These are phyloP conservation scores for Trichaptum fuscoviolaceum DNA, from an alignment of 768 basidiomycete genomes.

Conservation along the genomic window DNA sequence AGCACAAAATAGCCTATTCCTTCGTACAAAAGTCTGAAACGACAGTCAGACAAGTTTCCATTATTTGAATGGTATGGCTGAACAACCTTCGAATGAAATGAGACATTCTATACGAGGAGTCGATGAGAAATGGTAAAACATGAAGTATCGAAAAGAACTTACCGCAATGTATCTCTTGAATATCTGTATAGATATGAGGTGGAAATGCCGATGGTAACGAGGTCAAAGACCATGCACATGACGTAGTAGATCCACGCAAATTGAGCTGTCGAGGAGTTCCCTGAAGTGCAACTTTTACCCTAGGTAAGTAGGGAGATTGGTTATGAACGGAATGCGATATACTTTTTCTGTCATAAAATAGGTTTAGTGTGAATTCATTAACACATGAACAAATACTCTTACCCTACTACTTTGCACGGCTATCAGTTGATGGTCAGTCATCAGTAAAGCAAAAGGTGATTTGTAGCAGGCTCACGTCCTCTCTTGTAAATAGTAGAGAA, in stretches of 20 bases:
- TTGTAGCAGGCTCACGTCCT: neutral
- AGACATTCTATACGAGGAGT: slow-evolving; percentile 14
- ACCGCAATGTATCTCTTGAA: slow-evolving; percentile 30
- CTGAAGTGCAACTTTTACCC: slow-evolving; percentile 42
- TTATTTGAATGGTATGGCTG: neutral
- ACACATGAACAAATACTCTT: neutral
- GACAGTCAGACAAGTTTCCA: neutral
- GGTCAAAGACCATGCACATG: slow-evolving; percentile 52
- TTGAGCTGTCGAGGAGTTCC: slow-evolving; percentile 27
- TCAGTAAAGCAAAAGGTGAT: neutral
- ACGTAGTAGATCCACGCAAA: slow-evolving; percentile 58
- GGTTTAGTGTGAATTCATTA: neutral
- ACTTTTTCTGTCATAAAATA: neutral
- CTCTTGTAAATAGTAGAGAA: slow-evolving; percentile 1
- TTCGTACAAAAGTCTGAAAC: slow-evolving; percentile 57
- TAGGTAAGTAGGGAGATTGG: neutral
- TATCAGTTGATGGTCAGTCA: neutral
- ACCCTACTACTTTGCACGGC: neutral
- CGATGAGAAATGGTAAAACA: neutral
- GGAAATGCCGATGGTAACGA: slow-evolving; percentile 41
- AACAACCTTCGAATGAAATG: slow-evolving; percentile 7
- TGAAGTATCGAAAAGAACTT: slow-evolving; percentile 2
- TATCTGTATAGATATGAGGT: slow-evolving; percentile 46
- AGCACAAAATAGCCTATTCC: slow-evolving; percentile 58
- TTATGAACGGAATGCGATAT: neutral